A percentile compares a stretch with the other conserved stretches of the same genome.
phyloP scores from a whole-genome alignment of 257 asterid species.

The Jacaranda copaia region DNA sequence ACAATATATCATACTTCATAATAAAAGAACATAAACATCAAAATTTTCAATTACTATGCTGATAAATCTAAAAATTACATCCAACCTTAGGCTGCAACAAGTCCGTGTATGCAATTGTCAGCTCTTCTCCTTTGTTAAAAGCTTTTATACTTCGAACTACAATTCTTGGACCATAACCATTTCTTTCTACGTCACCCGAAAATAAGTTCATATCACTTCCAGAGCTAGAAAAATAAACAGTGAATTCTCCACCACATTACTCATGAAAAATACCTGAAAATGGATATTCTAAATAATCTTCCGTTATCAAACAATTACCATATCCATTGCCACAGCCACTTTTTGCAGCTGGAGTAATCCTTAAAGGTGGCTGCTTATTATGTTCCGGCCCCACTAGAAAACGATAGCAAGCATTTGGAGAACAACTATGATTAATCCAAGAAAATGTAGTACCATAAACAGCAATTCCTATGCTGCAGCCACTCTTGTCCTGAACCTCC shows the following conservation, averaged over 20 bases:
- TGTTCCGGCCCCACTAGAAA: slow-evolving; percentile 36
- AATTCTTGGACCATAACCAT: slow-evolving; percentile 69
- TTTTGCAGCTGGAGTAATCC: slow-evolving; percentile 48
- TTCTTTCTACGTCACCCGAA: slow-evolving; percentile 47
- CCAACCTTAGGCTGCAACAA: slow-evolving; percentile 83
- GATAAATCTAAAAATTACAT: neutral
- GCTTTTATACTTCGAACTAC: slow-evolving; percentile 68
- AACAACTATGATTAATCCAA: slow-evolving; percentile 89
- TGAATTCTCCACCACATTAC: slow-evolving; percentile 8
- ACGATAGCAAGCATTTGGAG: slow-evolving; percentile 78
- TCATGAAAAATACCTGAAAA: slow-evolving; percentile 25
- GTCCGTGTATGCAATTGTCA: slow-evolving; percentile 79
- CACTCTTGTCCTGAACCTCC: slow-evolving; percentile 66
- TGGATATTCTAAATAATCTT: slow-evolving; percentile 6
- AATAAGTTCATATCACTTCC: slow-evolving; percentile 18
- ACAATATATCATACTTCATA: neutral
- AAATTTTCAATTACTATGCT: slow-evolving; percentile 5
- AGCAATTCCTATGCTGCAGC: slow-evolving; percentile 64
- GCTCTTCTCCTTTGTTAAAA: slow-evolving; percentile 66
- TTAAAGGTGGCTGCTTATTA: slow-evolving; percentile 20
- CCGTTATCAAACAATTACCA: slow-evolving; percentile 3
- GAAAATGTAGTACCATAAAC: slow-evolving; percentile 72
- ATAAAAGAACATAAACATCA: slow-evolving; percentile 1
- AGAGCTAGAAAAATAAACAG: neutral
- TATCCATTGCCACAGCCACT: slow-evolving; percentile 23